Base-by-base conservation (phyloP, 2,329 filamentous ascomycete genomes). In the Colletotrichum truncatum region DNA sequence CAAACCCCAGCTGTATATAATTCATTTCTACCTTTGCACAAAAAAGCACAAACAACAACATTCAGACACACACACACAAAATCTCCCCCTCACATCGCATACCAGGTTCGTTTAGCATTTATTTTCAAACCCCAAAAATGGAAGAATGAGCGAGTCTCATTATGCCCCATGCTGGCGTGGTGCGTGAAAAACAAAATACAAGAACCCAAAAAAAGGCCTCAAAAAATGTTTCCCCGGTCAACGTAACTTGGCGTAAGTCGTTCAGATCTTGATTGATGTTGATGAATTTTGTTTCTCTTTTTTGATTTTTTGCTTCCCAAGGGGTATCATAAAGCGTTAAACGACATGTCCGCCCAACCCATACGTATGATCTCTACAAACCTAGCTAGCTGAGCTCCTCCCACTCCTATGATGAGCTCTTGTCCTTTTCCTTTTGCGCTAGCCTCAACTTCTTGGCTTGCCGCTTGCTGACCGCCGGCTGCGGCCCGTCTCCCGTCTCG, bases 381-480 rank as follows among this genome's bases (percentile, higher is more conserved):
- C 23, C 26, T 18, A 12, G 3, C 4, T 28, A 9, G 0, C n/a
- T n/a, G 11, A 26, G 26, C 16, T 11, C 39, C 2, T 43, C 18
- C 39, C 11, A 43, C 49, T 71, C 70, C 46, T 71, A 66, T 2
- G 53, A 70, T 25, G 75, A 78, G 23, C 78, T 77, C 68, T 82
- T 77, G 23, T 80, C 71, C 38, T 76, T 78, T 36, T 79, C 77
- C 69, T 81, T 77, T 21, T 80, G 72, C n/a, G 82, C 82, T 5
- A 85, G 71, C 73, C 80, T 86, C 72, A 85, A 74, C 76, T 86
- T 89, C 78, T 90, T 90, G 3, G 83, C 80, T 71, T 87, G 83
- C 54, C 85, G 80, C 73, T 86, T 89, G 71, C 84, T 87, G 25
- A 84, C 70, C 14, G 76, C 71, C 52, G 78, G 69, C 46, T 69